These are phyloP conservation scores for Diaporthe velutina DNA, from an alignment of 2,329 filamentous ascomycete genomes.

Conservation along the genomic window DNA sequence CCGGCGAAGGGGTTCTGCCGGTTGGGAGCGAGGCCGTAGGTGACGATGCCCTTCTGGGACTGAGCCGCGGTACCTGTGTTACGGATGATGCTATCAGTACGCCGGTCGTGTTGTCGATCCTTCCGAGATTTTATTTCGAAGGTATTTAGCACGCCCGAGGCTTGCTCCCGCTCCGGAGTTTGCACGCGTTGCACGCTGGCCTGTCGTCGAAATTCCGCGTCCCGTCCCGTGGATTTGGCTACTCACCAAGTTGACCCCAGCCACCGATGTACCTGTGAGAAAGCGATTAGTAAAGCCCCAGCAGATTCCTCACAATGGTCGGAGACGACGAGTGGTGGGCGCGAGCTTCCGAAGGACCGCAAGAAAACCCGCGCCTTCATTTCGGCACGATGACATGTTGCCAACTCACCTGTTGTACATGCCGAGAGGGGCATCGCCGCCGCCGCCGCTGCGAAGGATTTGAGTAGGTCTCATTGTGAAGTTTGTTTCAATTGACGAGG, in stretches of 20 bases:
- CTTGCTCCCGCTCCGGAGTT: not conserved
- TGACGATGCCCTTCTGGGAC: slow-evolving; percentile 74
- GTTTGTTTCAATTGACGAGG: slow-evolving; percentile 45
- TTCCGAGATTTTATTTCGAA: not conserved
- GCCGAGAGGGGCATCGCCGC: slow-evolving; percentile 54
- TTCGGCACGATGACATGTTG: not conserved
- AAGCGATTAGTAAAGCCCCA: slow-evolving; percentile 42
- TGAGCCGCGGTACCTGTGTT: slow-evolving; percentile 44
- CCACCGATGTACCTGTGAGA: slow-evolving; percentile 75
- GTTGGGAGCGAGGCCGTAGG: slow-evolving; percentile 87
- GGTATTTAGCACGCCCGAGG: not conserved
- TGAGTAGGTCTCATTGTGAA: slow-evolving; percentile 62
- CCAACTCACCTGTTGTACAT: slow-evolving; percentile 60
- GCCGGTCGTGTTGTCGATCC: slow-evolving; percentile 53
- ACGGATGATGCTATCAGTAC: slow-evolving; percentile 16
- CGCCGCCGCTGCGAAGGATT: slow-evolving; percentile 55
- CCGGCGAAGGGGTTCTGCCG: slow-evolving; percentile 90
- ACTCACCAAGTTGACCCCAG: slow-evolving; percentile 83
- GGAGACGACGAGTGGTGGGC: slow-evolving; percentile 6
- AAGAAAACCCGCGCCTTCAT: slow-evolving; percentile 25
- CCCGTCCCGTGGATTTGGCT: slow-evolving; percentile 36
- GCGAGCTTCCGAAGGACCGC: not conserved
- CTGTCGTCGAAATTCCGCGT: not conserved
- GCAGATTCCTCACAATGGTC: not conserved
- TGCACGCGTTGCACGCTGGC: not conserved